Percentiles rank a stretch among this genome's conserved stretches.
phyloP scores from a whole-genome alignment of 495 filamentous ascomycete species.

The Evernia prunastri region DNA sequence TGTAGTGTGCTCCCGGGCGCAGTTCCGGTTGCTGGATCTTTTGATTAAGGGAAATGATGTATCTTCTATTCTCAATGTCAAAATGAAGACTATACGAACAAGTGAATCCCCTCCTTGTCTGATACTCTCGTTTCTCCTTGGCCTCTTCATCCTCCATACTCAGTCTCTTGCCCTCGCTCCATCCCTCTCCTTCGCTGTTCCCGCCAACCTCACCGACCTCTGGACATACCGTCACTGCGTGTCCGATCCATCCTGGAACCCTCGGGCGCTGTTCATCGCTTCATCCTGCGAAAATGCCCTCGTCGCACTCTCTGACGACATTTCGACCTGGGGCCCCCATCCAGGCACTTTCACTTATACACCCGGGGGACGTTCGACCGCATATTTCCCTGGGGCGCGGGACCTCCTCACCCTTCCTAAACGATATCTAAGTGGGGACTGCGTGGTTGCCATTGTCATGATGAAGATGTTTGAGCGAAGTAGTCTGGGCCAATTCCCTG shows the following conservation, averaged over 20 bases:
- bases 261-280: background rate
- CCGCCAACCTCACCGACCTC: background rate
- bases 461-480: constrained; percentile 17
- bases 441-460: constrained; percentile 15
- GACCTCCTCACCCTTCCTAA: background rate
- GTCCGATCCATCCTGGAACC: background rate
- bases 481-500: background rate
- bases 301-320: constrained; percentile 4
- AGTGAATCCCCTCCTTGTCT: background rate
- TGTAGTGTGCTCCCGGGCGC: background rate
- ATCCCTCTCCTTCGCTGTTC: background rate
- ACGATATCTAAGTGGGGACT: constrained; percentile 7
- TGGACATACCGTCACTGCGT: background rate
- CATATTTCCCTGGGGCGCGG: background rate
- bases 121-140: background rate
- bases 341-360: background rate
- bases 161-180: background rate
- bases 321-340: constrained; percentile 2
- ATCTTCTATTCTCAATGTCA: background rate
- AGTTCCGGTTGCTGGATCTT: background rate
- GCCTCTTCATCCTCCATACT: background rate
- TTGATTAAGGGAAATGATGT: background rate
- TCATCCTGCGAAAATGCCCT: constrained; percentile 8
- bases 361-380: background rate
- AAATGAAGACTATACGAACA: background rate